These are phyloP conservation scores for Naganishia vishniacii DNA, from an alignment of 768 basidiomycete species.

Conservation along the genomic window DNA sequence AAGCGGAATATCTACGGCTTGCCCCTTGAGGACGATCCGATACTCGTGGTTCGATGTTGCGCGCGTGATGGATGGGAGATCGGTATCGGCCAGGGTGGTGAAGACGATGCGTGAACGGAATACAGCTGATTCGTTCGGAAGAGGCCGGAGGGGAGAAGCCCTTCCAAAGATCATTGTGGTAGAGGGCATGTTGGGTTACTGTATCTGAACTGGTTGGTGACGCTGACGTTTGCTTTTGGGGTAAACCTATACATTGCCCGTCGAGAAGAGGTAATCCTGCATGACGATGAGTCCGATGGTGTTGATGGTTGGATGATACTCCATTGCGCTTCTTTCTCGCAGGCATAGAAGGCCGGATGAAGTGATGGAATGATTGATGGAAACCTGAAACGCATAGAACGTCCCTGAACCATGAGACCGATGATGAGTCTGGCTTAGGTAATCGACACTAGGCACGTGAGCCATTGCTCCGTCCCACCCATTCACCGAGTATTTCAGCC, in stretches of 20 bases:
- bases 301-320: background rate
- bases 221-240: too few species aligned
- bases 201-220: too few species aligned
- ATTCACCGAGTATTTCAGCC: background rate
- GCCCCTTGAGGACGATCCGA: background rate
- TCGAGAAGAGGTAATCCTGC: too few species aligned
- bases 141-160: background rate
- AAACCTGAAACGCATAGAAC: constrained; percentile 20
- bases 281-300: background rate
- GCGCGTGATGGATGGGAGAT: background rate
- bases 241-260: too few species aligned
- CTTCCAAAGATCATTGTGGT: background rate
- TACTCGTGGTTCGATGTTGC: background rate
- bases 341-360: background rate
- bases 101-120: constrained; percentile 13
- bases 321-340: too few species aligned
- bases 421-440: background rate
- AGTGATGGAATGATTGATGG: background rate
- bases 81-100: background rate
- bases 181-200: background rate
- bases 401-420: background rate
- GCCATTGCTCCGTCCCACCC: background rate
- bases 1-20: background rate
- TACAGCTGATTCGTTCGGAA: background rate
- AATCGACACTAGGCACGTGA: too few species aligned